phyloP scores from a whole-genome alignment of 768 basidiomycete genomes.

The Suillus decipiens region DNA sequence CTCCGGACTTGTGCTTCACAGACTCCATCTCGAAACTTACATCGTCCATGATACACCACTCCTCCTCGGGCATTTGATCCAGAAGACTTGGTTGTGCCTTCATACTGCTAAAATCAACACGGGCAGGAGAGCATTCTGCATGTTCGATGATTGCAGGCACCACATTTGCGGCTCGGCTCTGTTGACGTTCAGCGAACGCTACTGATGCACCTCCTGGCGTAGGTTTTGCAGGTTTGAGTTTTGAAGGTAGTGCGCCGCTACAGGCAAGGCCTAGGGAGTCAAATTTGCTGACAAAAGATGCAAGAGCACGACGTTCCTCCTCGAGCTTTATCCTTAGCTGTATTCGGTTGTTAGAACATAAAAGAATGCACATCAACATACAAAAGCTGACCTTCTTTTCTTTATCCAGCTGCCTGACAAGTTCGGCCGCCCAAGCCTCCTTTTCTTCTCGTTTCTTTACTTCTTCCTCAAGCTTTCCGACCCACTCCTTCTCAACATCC shows the following conservation, averaged over 20 bases:
- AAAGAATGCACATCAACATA: background rate
- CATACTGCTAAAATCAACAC: conserved; percentile 37
- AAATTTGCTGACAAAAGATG: conserved; percentile 81
- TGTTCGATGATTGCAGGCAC: conserved; percentile 32
- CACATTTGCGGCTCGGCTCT: conserved; percentile 33
- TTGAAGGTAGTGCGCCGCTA: conserved; percentile 38
- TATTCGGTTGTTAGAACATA: background rate
- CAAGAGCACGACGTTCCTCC: conserved; percentile 74
- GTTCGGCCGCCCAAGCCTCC: conserved; percentile 71
- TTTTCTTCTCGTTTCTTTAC: conserved; percentile 62
- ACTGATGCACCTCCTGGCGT: conserved; percentile 52
- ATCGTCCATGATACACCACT: conserved; percentile 48
- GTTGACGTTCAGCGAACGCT: conserved; percentile 49
- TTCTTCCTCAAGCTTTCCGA: conserved; percentile 59
- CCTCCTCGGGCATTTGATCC: conserved; percentile 61
- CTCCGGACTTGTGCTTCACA: conserved; percentile 22
- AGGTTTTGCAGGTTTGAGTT: conserved; percentile 50
- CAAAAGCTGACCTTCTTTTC: conserved; percentile 61
- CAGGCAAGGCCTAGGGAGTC: conserved; percentile 66
- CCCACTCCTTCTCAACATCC: conserved; percentile 78
- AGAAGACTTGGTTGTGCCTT: conserved; percentile 51
- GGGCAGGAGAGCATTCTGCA: conserved; percentile 52
- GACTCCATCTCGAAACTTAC: conserved; percentile 53
- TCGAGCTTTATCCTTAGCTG: conserved; percentile 66
- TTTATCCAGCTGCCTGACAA: conserved; percentile 75